Conservation (phyloP, 208 protist genomes). For the Naegleria lovaniensis region DNA sequence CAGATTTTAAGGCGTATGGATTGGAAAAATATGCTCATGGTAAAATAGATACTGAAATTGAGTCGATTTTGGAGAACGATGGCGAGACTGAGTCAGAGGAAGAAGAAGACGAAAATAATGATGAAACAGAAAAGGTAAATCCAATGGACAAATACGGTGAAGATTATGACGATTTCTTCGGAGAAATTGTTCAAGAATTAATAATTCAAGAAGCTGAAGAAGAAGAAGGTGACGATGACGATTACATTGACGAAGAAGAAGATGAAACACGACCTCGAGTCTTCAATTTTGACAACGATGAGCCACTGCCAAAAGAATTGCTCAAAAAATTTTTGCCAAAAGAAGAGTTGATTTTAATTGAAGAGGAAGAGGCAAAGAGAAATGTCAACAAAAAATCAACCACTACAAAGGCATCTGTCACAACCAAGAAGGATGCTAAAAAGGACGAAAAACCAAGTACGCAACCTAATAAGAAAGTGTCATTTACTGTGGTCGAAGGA, state of each 20-base stretch:
- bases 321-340: background rate
- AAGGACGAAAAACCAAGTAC: background rate
- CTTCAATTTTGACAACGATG: background rate
- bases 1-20: background rate
- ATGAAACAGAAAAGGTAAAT: background rate
- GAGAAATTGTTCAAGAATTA: background rate
- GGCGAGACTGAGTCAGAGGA: background rate
- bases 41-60: background rate
- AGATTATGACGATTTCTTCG: conserved; percentile 10
- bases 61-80: background rate
- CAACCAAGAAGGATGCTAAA: background rate
- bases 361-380: background rate
- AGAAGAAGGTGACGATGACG: background rate
- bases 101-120: background rate
- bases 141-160: background rate
- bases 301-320: background rate
- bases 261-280: background rate
- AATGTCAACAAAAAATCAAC: background rate
- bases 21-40: background rate
- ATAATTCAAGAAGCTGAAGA: background rate
- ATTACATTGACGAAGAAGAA: background rate
- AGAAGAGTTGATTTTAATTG: background rate
- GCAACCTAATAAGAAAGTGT: background rate
- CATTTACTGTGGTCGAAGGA: background rate
- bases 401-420: background rate